Percentiles rank a stretch among this genome's conserved stretches.
phyloP scores from a whole-genome alignment of 1,284 basidiomycete genomes.

The Kwoniella shivajii region DNA sequence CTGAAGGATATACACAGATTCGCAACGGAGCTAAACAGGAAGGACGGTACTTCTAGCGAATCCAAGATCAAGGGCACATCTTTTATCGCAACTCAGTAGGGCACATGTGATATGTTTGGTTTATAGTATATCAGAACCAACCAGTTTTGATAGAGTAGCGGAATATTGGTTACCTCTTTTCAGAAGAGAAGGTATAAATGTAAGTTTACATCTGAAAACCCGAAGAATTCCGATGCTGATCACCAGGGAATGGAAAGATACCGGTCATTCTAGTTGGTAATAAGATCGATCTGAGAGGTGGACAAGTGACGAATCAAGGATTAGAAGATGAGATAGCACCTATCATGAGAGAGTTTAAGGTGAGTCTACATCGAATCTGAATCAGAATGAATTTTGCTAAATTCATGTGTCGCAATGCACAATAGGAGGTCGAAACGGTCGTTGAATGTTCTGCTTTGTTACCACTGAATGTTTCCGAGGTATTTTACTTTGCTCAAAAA shows the following conservation, averaged over 20 bases:
- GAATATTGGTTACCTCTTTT: conserved; percentile 99
- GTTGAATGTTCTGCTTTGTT: conserved; percentile 92
- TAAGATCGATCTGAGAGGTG: conserved; percentile 94
- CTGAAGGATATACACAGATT: no score
- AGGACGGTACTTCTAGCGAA: conserved; percentile 23
- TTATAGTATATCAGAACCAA: conserved; percentile 92
- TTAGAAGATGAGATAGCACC: conserved; percentile 92
- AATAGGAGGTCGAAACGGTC: conserved; percentile 94
- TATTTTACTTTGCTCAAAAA: conserved; percentile 99
- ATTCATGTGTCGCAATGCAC: neutral
- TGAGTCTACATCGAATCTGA: conserved; percentile 36
- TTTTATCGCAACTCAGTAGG: conserved; percentile 92
- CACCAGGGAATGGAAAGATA: conserved; percentile 60
- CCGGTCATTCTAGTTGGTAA: conserved; percentile 97
- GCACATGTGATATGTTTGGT: conserved; percentile 98
- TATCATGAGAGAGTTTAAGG: conserved; percentile 97
- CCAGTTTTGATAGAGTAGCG: conserved; percentile 94
- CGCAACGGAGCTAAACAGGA: neutral
- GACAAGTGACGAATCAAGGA: conserved; percentile 89
- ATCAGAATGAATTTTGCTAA: neutral
- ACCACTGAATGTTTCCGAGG: conserved; percentile 91
- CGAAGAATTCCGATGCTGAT: conserved; percentile 1
- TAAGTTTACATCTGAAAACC: no score
- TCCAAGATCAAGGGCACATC: conserved; percentile 65
- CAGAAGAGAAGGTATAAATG: conserved; percentile 90